Base-by-base conservation (phyloP, 2,329 filamentous ascomycete species). In the Teratosphaeria epicoccoides region DNA sequence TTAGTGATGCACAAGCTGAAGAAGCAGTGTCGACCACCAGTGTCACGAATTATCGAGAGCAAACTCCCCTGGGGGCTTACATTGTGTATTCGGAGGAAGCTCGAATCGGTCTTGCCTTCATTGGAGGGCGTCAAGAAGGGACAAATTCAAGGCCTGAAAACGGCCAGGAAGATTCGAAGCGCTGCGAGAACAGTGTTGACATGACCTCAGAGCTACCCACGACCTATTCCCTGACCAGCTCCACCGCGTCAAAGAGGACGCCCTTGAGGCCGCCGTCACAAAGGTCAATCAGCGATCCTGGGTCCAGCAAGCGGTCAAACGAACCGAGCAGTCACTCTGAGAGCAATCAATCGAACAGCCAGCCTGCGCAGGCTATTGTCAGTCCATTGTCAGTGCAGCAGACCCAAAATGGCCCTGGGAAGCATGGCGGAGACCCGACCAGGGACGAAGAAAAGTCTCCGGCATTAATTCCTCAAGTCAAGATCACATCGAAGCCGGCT, bases 161-260 rank as follows among this genome's bases (percentile, higher is more conserved):
- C 4, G 33, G n/a, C 17, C 33, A 4, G 7, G 33, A 40, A 7
- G 14, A 17, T 20, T 50, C 51, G 11, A 49, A 52, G 25, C 50
- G 43, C 14, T 56, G 53, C 5, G 43, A 40, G 6, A 33, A 17
- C 20, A 52, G 47, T 9, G 50, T 56, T 29, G 59, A 61, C 3
- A 55, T 51, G 2, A 63, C 59, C 9, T 66, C 65, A 3, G 62
- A 69, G 52, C 49, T 69, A 11, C 66, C 66, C 1, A 66, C 61
- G 7, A 63, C 65, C 2, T 69, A 68, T 44, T 65, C 64, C 6
- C 51, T 68, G 22, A 66, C 62, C 28, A 60, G 65, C 37, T 51
- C 58, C 6, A 59, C 61, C 4, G 58, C 61, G 0, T 49, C 56
- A 22, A 58, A 55, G 43, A 54, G 50, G 33, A 56, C 52, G 49